Evolutionary conservation across 1,284 basidiomycete genomes (phyloP), one percentile per base, ranked within the genome.

Genomic region (Entoloma clypeatum): DNA sequence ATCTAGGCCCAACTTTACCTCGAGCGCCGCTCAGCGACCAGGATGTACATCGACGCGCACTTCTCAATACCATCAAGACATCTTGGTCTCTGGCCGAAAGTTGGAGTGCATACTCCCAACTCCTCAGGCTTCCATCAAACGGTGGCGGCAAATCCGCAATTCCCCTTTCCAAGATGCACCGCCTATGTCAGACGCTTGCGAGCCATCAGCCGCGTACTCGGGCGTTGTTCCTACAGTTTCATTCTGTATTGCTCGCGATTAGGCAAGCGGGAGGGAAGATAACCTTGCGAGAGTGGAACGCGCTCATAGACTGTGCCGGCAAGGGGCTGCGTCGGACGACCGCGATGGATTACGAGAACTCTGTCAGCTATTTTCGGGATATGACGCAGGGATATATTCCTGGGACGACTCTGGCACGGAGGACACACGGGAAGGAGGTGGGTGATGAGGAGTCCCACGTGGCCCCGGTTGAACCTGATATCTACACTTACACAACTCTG

Each of bases 251-350:
- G 45, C 72, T 71, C 29, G 70, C 68, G 23, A 62, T 87, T 28
- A 74, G 72, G 43, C 62, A 62, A 18, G 63, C 63, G 9, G 78
- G 75, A 5, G 80, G 76, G 19, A 62, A 47, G 8, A 58, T 86
- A 25, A 65, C 71, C 45, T 51, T 66, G 10, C 77, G 76, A 69
- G 76, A 88, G 58, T 88, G 86, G 82, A 89, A 88, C 55, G 65
- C 75, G 5, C 68, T 90, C 30, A 75, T 88, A 45, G 71, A 84
- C 52, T 70, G 68, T 56, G 77, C 80, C 0, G 84, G 79, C n/a
- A 75, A 71, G 47, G 81, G 82, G 1, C 77, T 73, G 64, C 71
- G 83, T 45, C 77, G 71, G 54, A 73, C 74, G 25, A 62, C 66
- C 21, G 48, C 67, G 33, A 70, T 72, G 41, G 78, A 85, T 44